Evolutionary conservation across 2,329 filamentous ascomycete species (phyloP).

Genomic region (Albophoma yamanashiensis): DNA sequence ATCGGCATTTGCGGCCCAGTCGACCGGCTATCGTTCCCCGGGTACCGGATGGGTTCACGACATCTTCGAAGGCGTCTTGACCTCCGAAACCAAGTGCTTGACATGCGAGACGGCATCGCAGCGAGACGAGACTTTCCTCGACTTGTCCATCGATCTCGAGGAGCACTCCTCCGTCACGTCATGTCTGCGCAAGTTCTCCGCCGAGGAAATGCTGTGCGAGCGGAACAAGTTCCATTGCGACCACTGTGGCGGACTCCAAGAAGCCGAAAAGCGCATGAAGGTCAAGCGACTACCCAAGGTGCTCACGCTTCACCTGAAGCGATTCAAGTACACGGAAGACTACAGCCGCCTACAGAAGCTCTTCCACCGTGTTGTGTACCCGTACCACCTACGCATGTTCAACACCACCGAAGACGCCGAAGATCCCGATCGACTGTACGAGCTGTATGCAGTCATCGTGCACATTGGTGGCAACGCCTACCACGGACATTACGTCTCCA

Average conservation of each 20-base stretch:
- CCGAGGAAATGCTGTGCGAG: conserved; percentile 97
- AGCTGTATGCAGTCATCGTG: conserved; percentile 93
- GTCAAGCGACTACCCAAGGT: conserved; percentile 91
- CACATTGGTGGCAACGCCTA: conserved; percentile 96
- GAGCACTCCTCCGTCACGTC: conserved; percentile 94
- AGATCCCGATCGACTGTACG: conserved; percentile 87
- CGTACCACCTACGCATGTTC: conserved; percentile 91
- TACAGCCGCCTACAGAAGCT: conserved; percentile 88
- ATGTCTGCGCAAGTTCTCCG: conserved; percentile 89
- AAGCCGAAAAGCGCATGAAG: conserved; percentile 99
- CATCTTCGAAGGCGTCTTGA: conserved; percentile 88
- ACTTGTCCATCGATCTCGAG: conserved; percentile 90
- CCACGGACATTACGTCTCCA: conserved; percentile 94
- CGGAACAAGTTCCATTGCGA: conserved; percentile 99
- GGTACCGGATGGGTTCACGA: conserved; percentile 89
- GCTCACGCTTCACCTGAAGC: conserved; percentile 83
- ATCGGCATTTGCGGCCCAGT: conserved; percentile 22
- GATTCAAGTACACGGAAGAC: conserved; percentile 98
- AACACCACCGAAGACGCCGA: conserved; percentile 95
- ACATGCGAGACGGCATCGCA: conserved; percentile 95
- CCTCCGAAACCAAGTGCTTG: conserved; percentile 91
- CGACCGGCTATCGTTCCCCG: conserved; percentile 39
- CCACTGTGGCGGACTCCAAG: conserved; percentile 89
- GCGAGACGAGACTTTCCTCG: conserved; percentile 89
- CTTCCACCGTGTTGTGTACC: conserved; percentile 94